Evolutionary conservation across 202 grass and related monocot species (phyloP).

Genomic region (Elaeis oleifera): DNA sequence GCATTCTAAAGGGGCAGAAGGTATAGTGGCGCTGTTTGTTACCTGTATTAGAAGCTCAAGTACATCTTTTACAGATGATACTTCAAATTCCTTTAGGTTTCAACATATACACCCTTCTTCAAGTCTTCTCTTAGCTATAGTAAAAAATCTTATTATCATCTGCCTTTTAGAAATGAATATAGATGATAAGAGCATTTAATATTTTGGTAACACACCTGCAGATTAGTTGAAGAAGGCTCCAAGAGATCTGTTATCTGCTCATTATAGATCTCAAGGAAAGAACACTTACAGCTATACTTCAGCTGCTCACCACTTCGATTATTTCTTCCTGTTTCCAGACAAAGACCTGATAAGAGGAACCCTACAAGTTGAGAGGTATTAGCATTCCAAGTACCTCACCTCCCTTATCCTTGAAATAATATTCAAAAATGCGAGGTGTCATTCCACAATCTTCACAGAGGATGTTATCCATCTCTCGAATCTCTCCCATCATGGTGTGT

Average conservation of each 20-base stretch:
- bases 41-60: slow-evolving; percentile 77
- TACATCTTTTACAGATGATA: slow-evolving; percentile 69
- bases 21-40: slow-evolving; percentile 1
- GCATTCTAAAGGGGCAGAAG: background rate
- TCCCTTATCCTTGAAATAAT: slow-evolving; percentile 78
- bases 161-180: slow-evolving; percentile 5
- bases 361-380: background rate
- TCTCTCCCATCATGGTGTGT: slow-evolving; percentile 89
- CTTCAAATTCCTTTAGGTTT: slow-evolving; percentile 71
- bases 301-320: slow-evolving; percentile 48
- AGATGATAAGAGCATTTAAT: slow-evolving; percentile 16
- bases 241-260: slow-evolving; percentile 96
- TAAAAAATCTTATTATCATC: background rate
- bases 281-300: slow-evolving; percentile 81
- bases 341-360: background rate
- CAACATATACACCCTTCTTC: slow-evolving; percentile 84
- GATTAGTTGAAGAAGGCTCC: slow-evolving; percentile 75
- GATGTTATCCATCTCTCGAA: slow-evolving; percentile 38
- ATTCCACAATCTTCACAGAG: slow-evolving; percentile 56
- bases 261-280: slow-evolving; percentile 94
- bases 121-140: slow-evolving; percentile 85
- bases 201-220: slow-evolving; percentile 41
- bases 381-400: slow-evolving; percentile 27
- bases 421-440: slow-evolving; percentile 77
- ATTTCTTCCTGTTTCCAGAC: slow-evolving; percentile 53